A percentile compares a stretch with the other conserved stretches of the same genome.
phyloP scores from a whole-genome alignment of 1,284 basidiomycete species.

The Mycena citricolor region DNA sequence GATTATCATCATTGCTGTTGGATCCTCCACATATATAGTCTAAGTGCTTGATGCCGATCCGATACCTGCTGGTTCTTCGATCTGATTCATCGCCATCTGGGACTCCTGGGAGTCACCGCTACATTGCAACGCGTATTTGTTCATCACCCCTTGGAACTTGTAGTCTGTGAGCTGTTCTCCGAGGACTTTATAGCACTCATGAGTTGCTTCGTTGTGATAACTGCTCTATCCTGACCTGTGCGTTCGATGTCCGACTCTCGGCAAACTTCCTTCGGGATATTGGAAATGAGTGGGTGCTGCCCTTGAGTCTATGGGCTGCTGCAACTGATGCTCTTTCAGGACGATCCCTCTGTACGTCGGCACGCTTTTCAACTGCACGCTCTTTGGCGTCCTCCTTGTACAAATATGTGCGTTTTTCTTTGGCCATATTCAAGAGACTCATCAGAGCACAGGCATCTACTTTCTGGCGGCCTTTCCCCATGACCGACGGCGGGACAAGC shows the following conservation, averaged over 20 bases:
- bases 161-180: too few species aligned
- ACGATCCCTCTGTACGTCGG: constrained; percentile 18
- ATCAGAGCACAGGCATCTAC: constrained; percentile 10
- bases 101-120: too few species aligned
- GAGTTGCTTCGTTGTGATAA: neutral
- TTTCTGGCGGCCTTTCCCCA: constrained; percentile 13
- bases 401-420: constrained; percentile 8
- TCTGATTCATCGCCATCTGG: too few species aligned
- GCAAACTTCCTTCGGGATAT: neutral
- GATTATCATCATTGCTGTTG: too few species aligned
- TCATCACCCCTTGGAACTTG: too few species aligned
- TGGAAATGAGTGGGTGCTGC: too few species aligned
- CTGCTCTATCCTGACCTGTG: neutral
- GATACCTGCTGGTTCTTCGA: too few species aligned
- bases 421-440: neutral
- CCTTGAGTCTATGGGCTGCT: too few species aligned
- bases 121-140: too few species aligned
- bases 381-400: constrained; percentile 13
- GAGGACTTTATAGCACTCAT: constrained; percentile 3
- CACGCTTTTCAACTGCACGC: constrained; percentile 16
- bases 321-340: constrained; percentile 1
- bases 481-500: constrained; percentile 6
- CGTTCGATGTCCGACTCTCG: constrained; percentile 4
- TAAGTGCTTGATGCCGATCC: too few species aligned
- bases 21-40: too few species aligned